Conservation (phyloP, 2,329 filamentous ascomycete species). For the Clonostachys byssicola region DNA sequence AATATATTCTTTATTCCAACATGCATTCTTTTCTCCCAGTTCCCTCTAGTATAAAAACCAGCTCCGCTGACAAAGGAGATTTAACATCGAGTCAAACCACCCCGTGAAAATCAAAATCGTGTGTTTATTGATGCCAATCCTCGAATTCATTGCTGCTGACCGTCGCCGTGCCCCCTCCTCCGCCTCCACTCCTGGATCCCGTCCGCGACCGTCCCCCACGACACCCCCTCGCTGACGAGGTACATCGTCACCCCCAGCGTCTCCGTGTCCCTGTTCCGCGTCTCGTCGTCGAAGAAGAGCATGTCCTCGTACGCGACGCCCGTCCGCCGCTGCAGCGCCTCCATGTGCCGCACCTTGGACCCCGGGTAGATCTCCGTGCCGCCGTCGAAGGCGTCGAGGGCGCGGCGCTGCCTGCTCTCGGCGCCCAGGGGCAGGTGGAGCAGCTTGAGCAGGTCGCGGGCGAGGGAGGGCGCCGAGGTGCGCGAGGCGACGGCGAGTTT, state of each 20-base stretch:
- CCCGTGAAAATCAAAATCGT: neutral
- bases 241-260: constrained; percentile 78
- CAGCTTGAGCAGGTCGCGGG: constrained; percentile 73
- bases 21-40: too few species aligned
- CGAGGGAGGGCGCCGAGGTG: constrained; percentile 75
- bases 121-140: neutral
- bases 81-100: too few species aligned
- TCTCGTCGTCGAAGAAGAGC: constrained; percentile 95
- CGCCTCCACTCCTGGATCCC: constrained; percentile 80
- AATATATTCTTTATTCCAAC: too few species aligned
- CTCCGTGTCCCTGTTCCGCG: constrained; percentile 78
- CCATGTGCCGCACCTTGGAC: constrained; percentile 83
- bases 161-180: constrained; percentile 46
- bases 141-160: neutral
- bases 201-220: constrained; percentile 70
- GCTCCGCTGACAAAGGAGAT: too few species aligned
- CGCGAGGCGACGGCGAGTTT: constrained; percentile 73
- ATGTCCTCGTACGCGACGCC: constrained; percentile 76
- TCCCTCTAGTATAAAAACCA: too few species aligned
- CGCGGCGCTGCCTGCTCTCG: constrained; percentile 4
- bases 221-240: constrained; percentile 75
- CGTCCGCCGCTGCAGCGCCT: constrained; percentile 65
- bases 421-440: constrained; percentile 48
- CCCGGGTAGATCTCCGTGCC: constrained; percentile 68
- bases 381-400: constrained; percentile 54